These are phyloP conservation scores for Flaveria ramosissima DNA, from an alignment of 129 eudicot species.

Conservation along the genomic window DNA sequence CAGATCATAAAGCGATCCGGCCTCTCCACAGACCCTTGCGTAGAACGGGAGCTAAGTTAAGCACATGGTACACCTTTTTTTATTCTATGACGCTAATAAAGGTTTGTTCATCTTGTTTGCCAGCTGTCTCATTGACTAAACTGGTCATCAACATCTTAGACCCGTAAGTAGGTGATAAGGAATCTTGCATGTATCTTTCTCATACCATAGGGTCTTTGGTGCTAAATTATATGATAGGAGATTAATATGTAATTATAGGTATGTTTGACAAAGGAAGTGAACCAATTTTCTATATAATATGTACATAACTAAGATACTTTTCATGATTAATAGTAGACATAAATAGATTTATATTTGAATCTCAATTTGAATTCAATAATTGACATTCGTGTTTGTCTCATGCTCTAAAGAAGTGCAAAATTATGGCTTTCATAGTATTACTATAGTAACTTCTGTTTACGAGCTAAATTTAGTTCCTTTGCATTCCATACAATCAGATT, in stretches of 20 bases:
- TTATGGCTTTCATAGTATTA: not conserved
- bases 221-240: not conserved
- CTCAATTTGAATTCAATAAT: not conserved
- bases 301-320: not conserved
- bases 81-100: slow-evolving; percentile 27
- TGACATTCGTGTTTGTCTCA: slow-evolving; percentile 17
- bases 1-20: no score
- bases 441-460: slow-evolving; percentile 4
- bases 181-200: slow-evolving; percentile 21
- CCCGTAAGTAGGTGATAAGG: slow-evolving; percentile 31
- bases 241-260: not conserved
- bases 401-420: slow-evolving; percentile 21
- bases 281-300: slow-evolving; percentile 12
- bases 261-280: slow-evolving; percentile 9
- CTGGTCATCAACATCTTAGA: slow-evolving; percentile 30
- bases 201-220: not conserved
- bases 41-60: no score
- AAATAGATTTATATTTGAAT: slow-evolving; percentile 6
- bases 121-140: slow-evolving; percentile 34
- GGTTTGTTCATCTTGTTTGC: slow-evolving; percentile 33
- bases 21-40: no score
- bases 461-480: slow-evolving; percentile 8
- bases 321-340: not conserved
- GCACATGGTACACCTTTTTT: no score
- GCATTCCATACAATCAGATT: not conserved